A percentile compares a stretch with the other conserved stretches of the same genome.
These are phyloP conservation scores for Asclepias syriaca DNA, from an alignment of 257 asterid species.

Conservation along the genomic window DNA sequence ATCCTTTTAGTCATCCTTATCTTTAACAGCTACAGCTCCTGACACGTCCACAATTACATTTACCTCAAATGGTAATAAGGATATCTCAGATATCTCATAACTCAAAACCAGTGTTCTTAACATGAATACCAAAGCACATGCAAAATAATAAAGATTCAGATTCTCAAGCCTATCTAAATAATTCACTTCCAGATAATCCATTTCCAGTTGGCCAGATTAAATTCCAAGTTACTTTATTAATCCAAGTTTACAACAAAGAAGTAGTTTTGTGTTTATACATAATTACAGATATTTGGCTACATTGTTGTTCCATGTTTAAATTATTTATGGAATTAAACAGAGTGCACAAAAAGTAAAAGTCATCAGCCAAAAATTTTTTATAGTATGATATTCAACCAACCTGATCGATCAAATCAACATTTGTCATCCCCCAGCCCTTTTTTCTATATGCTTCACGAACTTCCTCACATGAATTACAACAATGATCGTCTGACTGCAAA, in stretches of 20 bases:
- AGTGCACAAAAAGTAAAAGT: not conserved
- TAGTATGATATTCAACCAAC: conserved; percentile 24
- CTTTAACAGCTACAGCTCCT: not conserved
- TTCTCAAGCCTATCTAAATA: not conserved
- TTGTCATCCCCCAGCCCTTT: conserved; percentile 91
- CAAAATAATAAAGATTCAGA: not conserved
- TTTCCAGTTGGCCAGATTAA: not conserved
- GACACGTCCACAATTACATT: not conserved
- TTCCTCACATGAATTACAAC: conserved; percentile 98
- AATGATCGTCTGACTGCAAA: conserved; percentile 79
- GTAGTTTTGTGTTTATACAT: not conserved
- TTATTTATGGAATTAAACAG: not conserved
- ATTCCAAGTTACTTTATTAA: not conserved
- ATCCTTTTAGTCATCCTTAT: not conserved
- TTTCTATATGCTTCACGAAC: conserved; percentile 95
- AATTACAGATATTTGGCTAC: not conserved
- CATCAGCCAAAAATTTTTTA: not conserved
- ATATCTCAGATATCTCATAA: not conserved
- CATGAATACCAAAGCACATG: not conserved
- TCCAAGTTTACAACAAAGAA: not conserved
- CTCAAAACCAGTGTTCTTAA: not conserved
- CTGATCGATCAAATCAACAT: conserved; percentile 86
- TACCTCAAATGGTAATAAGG: not conserved
- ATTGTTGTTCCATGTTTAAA: not conserved
- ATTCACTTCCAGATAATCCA: not conserved